Conservation (phyloP, 139 green algal species). For the Trebouxia sp. region DNA sequence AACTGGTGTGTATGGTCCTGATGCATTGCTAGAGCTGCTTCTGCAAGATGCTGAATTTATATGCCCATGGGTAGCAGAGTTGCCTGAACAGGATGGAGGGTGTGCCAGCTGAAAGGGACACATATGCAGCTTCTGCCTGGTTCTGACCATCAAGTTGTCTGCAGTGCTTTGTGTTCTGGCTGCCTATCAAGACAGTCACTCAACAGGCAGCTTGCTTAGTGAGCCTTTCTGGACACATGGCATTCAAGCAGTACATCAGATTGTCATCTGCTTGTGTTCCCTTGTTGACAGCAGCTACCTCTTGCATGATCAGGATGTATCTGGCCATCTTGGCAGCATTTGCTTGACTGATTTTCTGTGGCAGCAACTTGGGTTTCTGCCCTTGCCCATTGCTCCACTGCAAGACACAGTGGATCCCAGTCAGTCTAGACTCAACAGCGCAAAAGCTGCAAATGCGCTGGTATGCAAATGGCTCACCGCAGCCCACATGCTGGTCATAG, state of each 20-base stretch:
- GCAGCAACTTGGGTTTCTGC: neutral
- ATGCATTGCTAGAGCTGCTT: no score
- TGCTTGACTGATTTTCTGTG: neutral
- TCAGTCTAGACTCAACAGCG: neutral
- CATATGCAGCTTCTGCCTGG: neutral
- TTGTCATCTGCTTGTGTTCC: no score
- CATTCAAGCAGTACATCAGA: no score
- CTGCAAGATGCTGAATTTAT: neutral
- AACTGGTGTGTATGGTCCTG: no score
- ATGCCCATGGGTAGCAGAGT: no score
- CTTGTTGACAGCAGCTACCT: neutral
- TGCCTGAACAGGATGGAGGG: no score
- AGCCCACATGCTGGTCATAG: constrained; percentile 4
- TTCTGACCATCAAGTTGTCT: neutral
- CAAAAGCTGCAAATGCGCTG: neutral
- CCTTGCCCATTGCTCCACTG: neutral
- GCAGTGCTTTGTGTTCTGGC: no score
- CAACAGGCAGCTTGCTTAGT: no score
- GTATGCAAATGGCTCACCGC: neutral
- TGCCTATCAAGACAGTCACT: no score
- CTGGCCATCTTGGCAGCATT: neutral
- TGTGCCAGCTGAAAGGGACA: no score
- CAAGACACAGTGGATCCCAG: neutral
- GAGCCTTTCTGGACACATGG: no score
- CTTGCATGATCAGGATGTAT: neutral